Percentiles rank a stretch among this genome's conserved stretches.
Evolutionary conservation across 1,284 basidiomycete species (phyloP).

Genomic region (Gomphus bonarii): DNA sequence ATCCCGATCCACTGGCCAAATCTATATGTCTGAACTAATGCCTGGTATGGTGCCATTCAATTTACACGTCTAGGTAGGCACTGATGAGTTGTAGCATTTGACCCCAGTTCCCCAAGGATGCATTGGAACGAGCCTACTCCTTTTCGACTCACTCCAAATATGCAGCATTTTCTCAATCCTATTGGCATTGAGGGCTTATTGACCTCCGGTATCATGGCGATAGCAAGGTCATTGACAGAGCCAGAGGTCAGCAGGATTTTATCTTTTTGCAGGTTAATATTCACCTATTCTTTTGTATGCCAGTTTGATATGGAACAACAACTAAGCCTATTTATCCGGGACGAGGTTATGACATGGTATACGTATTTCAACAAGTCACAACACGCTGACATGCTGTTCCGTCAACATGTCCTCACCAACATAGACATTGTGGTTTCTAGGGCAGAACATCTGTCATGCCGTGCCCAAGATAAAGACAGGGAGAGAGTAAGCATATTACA

Average conservation of each 20-base stretch:
- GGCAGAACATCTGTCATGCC: constrained; percentile 8
- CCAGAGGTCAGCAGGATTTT: constrained; percentile 61
- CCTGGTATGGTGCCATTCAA: constrained; percentile 46
- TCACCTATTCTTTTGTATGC: not conserved
- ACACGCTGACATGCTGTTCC: constrained; percentile 18
- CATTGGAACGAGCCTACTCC: constrained; percentile 78
- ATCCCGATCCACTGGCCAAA: constrained; percentile 79
- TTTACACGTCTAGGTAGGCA: not conserved
- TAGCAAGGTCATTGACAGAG: constrained; percentile 83
- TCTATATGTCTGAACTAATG: constrained; percentile 85
- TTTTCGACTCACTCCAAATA: constrained; percentile 94
- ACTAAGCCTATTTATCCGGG: constrained; percentile 82
- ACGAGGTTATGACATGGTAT: constrained; percentile 79
- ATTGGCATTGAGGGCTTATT: constrained; percentile 87
- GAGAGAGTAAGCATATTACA: constrained; percentile 8
- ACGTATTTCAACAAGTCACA: constrained; percentile 11
- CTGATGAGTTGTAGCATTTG: constrained; percentile 4
- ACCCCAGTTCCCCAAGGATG: constrained; percentile 9
- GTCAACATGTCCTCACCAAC: constrained; percentile 10
- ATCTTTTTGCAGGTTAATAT: constrained; percentile 9
- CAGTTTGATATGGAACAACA: constrained; percentile 88
- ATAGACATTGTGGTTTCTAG: constrained; percentile 10
- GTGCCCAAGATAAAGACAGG: constrained; percentile 8
- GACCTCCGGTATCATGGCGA: constrained; percentile 81
- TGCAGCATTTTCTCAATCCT: constrained; percentile 89